A percentile compares a stretch with the other conserved stretches of the same genome.
Evolutionary conservation across 768 basidiomycete genomes (phyloP).

Genomic region (Calocera viscosa): DNA sequence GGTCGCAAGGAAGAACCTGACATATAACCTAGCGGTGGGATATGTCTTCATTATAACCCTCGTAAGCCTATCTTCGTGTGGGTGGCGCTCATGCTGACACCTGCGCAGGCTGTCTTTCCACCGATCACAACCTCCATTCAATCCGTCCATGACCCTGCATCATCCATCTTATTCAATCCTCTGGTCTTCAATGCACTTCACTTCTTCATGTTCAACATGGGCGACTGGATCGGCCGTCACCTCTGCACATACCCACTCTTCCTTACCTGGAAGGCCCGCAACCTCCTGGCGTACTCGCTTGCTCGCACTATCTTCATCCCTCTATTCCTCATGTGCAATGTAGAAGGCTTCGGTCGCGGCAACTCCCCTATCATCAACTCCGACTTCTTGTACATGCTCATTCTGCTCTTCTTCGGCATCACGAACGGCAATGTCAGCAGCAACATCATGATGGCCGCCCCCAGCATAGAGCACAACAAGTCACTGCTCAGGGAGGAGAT

Average conservation of each 20-base stretch:
- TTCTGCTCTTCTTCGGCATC: conserved; percentile 65
- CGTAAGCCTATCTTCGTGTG: conserved; percentile 33
- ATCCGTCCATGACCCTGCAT: conserved; percentile 42
- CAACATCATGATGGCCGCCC: conserved; percentile 67
- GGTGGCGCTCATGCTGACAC: conserved; percentile 1
- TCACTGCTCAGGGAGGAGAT: conserved; percentile 61
- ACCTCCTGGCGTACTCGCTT: conserved; percentile 50
- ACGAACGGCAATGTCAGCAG: conserved; percentile 74
- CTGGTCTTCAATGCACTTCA: conserved; percentile 70
- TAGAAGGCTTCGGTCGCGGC: conserved; percentile 37
- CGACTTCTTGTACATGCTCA: conserved; percentile 59
- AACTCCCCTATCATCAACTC: conserved; percentile 50
- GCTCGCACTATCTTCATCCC: conserved; percentile 73
- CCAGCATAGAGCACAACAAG: conserved; percentile 70
- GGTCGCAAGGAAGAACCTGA: conserved; percentile 39
- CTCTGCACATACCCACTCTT: conserved; percentile 53
- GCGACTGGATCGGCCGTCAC: conserved; percentile 60
- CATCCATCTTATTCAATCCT: conserved; percentile 44
- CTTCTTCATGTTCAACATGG: conserved; percentile 62
- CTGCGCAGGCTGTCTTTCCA: conserved; percentile 65
- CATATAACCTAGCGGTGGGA: conserved; percentile 58
- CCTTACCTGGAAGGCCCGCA: conserved; percentile 54
- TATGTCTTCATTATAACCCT: conserved; percentile 71
- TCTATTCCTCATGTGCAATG: conserved; percentile 77
- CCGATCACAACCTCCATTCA: conserved; percentile 67